phyloP scores from a whole-genome alignment of 805 yeast species.

The Saccharomycopsis fermentans region DNA sequence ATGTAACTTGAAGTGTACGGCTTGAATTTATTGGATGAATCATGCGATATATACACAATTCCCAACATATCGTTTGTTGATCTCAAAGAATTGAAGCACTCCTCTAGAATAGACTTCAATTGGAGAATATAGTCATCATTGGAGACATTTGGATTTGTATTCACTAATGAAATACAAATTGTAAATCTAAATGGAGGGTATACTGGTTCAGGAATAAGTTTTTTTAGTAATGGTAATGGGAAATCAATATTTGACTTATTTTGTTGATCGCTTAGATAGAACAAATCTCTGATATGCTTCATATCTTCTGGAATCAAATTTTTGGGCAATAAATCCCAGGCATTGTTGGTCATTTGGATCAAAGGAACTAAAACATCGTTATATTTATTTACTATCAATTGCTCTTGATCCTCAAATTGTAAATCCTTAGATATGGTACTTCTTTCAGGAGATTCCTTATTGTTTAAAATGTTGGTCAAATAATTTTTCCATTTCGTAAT shows the following conservation, averaged over 20 bases:
- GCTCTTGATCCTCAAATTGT: not conserved
- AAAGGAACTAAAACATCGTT: conserved; percentile 24
- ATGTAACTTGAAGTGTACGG: conserved; percentile 4
- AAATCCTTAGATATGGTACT: too few species aligned
- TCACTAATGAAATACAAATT: conserved; percentile 33
- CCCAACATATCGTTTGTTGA: conserved; percentile 35
- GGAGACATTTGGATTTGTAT: conserved; percentile 21
- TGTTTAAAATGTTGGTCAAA: conserved; percentile 17
- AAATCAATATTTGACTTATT: conserved; percentile 27
- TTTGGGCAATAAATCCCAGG: conserved; percentile 34
- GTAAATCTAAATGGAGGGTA: conserved; percentile 32
- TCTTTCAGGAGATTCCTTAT: not conserved
- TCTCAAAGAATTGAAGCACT: conserved; percentile 25
- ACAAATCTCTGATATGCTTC: conserved; percentile 27
- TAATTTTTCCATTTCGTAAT: conserved; percentile 35
- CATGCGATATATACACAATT: conserved; percentile 26
- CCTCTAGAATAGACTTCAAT: conserved; percentile 23
- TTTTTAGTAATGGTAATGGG: conserved; percentile 30
- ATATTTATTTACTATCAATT: not conserved
- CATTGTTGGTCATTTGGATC: conserved; percentile 40
- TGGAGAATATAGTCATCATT: conserved; percentile 25
- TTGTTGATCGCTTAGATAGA: conserved; percentile 21
- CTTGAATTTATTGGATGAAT: not conserved
- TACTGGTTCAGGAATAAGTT: conserved; percentile 34
- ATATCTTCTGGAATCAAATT: conserved; percentile 31